These are phyloP conservation scores for Citrus medica DNA, from an alignment of 345 rosid genomes.

Conservation along the genomic window DNA sequence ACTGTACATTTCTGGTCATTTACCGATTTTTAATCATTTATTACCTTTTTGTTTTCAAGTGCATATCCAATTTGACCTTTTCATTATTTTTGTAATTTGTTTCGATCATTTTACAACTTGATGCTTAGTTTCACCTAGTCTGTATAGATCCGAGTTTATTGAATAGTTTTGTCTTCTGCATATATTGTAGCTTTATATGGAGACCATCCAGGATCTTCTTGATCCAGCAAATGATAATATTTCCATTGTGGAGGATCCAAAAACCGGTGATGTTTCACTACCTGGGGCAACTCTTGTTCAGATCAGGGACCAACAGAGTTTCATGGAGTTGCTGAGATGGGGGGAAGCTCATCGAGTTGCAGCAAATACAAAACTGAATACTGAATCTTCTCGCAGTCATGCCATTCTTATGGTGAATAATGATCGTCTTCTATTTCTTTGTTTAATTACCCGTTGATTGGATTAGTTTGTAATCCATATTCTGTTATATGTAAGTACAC, in stretches of 20 bases:
- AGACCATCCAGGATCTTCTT: constrained; percentile 96
- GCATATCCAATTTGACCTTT: not conserved
- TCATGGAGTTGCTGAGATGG: constrained; percentile 67
- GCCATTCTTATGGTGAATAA: constrained; percentile 84
- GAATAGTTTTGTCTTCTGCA: constrained; percentile 1
- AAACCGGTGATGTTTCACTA: constrained; percentile 92
- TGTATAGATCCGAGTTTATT: not conserved
- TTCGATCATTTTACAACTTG: not conserved
- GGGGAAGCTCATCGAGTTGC: constrained; percentile 96
- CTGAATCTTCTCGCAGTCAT: constrained; percentile 98
- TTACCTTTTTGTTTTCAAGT: not conserved
- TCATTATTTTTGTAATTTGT: not conserved
- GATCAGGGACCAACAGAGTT: constrained; percentile 73
- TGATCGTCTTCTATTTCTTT: constrained; percentile 7
- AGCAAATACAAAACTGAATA: constrained; percentile 90
- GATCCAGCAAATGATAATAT: constrained; percentile 89
- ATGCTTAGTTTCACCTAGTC: not conserved
- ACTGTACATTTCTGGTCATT: not conserved
- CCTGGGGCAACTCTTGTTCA: constrained; percentile 85
- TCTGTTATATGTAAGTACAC: constrained; percentile 13
- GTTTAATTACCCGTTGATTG: not conserved
- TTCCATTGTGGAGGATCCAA: constrained; percentile 91
- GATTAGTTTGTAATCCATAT: constrained; percentile 6
- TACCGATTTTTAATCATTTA: not conserved
- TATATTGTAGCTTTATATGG: constrained; percentile 82